These are phyloP conservation scores for Melampsora larici-populina DNA, from an alignment of 1,284 basidiomycete genomes.

Conservation along the genomic window DNA sequence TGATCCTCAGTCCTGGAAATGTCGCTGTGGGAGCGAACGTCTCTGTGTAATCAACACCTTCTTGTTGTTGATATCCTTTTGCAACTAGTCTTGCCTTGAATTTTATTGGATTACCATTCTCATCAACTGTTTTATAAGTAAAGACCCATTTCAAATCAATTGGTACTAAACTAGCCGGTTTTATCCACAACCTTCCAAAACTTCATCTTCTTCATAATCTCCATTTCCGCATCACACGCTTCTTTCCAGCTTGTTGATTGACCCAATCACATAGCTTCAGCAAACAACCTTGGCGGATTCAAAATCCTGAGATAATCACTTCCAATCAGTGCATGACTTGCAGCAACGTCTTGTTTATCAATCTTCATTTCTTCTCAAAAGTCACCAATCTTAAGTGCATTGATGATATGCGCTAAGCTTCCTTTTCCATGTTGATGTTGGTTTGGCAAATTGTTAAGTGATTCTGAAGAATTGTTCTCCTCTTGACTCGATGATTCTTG, in stretches of 20 bases:
- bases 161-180: neutral
- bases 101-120: no score
- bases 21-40: no score
- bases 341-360: neutral
- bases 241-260: neutral
- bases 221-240: conserved; percentile 6
- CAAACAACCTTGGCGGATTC: neutral
- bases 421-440: neutral
- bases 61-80: no score
- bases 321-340: neutral
- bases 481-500: no score
- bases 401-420: neutral
- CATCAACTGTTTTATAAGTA: no score
- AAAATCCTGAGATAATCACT: no score
- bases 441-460: no score
- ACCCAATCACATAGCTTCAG: neutral
- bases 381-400: neutral
- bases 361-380: neutral
- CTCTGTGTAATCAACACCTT: neutral
- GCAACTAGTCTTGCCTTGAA: no score
- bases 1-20: conserved; percentile 1
- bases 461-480: no score
- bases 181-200: conserved; percentile 3
- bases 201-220: neutral
- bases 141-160: conserved; percentile 22